Percentiles rank a stretch among this genome's conserved stretches.
Evolutionary conservation across 176 grass and related monocot species (phyloP).

Genomic region (Puya raimondii): DNA sequence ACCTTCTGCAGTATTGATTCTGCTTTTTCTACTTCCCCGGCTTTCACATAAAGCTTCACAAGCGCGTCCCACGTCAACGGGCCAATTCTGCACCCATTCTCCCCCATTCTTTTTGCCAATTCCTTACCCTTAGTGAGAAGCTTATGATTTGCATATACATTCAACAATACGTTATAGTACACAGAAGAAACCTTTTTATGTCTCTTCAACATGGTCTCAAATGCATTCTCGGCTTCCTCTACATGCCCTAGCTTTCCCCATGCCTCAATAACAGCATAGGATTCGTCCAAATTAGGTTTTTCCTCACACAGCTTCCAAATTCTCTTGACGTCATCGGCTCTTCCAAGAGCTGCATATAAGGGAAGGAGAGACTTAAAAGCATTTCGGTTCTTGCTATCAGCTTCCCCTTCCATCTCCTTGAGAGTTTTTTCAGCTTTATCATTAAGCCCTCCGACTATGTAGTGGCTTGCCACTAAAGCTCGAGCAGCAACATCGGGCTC

Average conservation of each 20-base stretch:
- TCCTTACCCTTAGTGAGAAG: constrained; percentile 48
- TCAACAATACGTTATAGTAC: constrained; percentile 52
- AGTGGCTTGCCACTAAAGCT: constrained; percentile 37
- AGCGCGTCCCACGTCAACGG: constrained; percentile 54
- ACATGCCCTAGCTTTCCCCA: constrained; percentile 52
- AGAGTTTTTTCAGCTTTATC: constrained; percentile 60
- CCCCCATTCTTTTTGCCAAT: constrained; percentile 48
- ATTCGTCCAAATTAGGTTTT: constrained; percentile 42
- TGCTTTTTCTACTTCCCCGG: constrained; percentile 54
- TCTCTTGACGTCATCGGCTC: constrained; percentile 42
- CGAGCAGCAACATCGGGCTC: constrained; percentile 30
- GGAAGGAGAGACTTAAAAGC: constrained; percentile 42
- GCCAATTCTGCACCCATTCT: constrained; percentile 20
- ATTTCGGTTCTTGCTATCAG: constrained; percentile 25
- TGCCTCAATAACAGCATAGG: constrained; percentile 55
- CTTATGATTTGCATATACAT: constrained; percentile 59
- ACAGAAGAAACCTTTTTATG: constrained; percentile 33
- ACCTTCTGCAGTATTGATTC: constrained; percentile 47
- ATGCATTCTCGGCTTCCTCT: constrained; percentile 39
- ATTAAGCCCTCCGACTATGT: constrained; percentile 35
- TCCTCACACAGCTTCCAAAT: constrained; percentile 50
- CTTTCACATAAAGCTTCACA: constrained; percentile 57
- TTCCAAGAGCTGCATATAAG: constrained; percentile 55
- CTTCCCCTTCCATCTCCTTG: constrained; percentile 41
- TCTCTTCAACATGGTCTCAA: constrained; percentile 39